These are phyloP conservation scores for Saccharomycopsis olivae DNA, from an alignment of 805 yeast species.

Conservation along the genomic window DNA sequence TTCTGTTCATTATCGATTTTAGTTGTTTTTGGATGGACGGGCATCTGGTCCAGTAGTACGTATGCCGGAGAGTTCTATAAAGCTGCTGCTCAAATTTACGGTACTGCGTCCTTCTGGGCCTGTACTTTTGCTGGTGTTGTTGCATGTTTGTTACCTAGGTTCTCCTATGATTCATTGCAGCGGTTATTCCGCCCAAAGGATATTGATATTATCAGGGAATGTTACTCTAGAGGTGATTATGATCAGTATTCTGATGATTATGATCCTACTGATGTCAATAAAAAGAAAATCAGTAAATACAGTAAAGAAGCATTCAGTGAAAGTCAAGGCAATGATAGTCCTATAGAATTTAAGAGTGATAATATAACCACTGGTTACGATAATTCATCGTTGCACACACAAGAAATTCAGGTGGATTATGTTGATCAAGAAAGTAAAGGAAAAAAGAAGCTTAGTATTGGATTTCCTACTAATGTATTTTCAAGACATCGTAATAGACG, in stretches of 20 bases:
- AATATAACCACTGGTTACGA: not conserved
- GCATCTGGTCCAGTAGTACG: conserved; percentile 56
- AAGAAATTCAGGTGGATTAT: conserved; percentile 17
- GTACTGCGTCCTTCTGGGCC: conserved; percentile 58
- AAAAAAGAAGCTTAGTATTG: too few species aligned
- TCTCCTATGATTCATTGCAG: conserved; percentile 44
- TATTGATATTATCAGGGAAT: conserved; percentile 64
- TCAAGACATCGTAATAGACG: too few species aligned
- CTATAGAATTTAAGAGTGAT: not conserved
- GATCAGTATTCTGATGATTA: conserved; percentile 54
- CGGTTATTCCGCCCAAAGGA: conserved; percentile 52
- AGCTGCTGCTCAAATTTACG: conserved; percentile 55
- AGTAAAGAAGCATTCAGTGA: conserved; percentile 3
- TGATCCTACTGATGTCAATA: conserved; percentile 52
- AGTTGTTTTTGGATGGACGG: conserved; percentile 65
- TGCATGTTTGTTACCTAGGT: conserved; percentile 58
- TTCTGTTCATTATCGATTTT: conserved; percentile 49
- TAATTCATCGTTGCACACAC: conserved; percentile 2
- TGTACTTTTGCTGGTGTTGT: conserved; percentile 52
- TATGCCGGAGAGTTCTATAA: conserved; percentile 53
- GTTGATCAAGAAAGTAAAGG: conserved; percentile 2
- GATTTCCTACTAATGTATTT: too few species aligned
- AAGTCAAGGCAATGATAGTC: not conserved
- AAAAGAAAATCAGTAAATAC: conserved; percentile 41
- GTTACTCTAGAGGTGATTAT: conserved; percentile 56